These are phyloP conservation scores for Trametes cinnabarina DNA, from an alignment of 768 basidiomycete genomes.

Conservation along the genomic window DNA sequence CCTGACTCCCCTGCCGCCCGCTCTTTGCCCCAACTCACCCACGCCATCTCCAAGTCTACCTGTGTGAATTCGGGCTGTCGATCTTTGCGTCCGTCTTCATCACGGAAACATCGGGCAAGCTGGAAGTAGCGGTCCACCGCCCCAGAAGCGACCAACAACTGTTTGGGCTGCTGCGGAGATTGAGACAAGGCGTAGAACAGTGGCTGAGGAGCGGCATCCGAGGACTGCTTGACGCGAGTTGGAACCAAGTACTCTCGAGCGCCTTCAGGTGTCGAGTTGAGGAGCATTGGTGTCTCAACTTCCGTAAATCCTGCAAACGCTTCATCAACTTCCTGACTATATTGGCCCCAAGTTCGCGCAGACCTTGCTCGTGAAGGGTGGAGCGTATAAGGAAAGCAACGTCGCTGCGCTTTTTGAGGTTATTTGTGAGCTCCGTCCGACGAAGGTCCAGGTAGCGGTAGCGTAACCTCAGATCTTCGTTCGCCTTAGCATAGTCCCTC, in stretches of 20 bases:
- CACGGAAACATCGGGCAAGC: constrained; percentile 91
- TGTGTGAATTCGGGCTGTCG: constrained; percentile 97
- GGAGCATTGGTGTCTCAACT: constrained; percentile 89
- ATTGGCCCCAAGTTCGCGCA: neutral
- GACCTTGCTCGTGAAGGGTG: constrained; percentile 72
- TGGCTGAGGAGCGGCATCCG: constrained; percentile 22
- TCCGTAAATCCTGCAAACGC: constrained; percentile 72
- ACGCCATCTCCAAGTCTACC: constrained; percentile 95
- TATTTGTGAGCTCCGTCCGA: constrained; percentile 65
- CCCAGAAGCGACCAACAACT: constrained; percentile 87
- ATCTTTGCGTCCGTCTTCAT: constrained; percentile 93
- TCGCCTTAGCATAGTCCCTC: constrained; percentile 49
- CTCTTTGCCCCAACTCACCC: constrained; percentile 72
- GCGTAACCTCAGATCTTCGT: constrained; percentile 81
- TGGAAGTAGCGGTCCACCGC: constrained; percentile 90
- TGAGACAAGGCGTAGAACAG: constrained; percentile 89
- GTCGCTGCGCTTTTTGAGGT: constrained; percentile 76
- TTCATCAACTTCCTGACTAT: neutral
- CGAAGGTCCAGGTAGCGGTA: constrained; percentile 91
- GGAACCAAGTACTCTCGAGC: constrained; percentile 94
- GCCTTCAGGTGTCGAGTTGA: constrained; percentile 92
- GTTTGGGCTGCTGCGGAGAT: constrained; percentile 96
- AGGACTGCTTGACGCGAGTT: constrained; percentile 49
- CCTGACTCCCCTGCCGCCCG: constrained; percentile 8
- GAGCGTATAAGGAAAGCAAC: constrained; percentile 79